Percentiles rank a stretch among this genome's conserved stretches.
Conservation (phyloP, 805 yeast genomes). For the Cyberlindnera galapagoensis region DNA sequence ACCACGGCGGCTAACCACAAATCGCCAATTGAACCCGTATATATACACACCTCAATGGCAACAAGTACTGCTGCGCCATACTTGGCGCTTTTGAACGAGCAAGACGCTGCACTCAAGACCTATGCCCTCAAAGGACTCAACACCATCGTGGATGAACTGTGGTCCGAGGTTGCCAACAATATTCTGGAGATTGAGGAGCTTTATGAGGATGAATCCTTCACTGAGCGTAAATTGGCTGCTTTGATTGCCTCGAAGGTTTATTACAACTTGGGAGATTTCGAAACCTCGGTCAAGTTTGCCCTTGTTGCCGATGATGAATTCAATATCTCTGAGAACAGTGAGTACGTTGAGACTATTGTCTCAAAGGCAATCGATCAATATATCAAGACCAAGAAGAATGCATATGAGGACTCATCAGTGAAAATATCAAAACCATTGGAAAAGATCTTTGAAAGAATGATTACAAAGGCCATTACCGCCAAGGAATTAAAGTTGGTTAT, state of each 20-base stretch:
- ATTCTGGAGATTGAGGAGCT: slow-evolving; percentile 85
- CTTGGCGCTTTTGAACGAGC: slow-evolving; percentile 81
- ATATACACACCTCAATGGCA: slow-evolving; percentile 9
- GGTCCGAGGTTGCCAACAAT: slow-evolving; percentile 96
- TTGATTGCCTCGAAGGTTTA: slow-evolving; percentile 84
- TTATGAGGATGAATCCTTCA: slow-evolving; percentile 77
- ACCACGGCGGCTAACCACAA: no score
- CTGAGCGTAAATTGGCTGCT: slow-evolving; percentile 79
- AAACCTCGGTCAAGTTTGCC: slow-evolving; percentile 83
- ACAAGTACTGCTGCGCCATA: slow-evolving; percentile 75
- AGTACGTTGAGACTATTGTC: slow-evolving; percentile 88
- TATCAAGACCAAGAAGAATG: slow-evolving; percentile 53
- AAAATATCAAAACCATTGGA: slow-evolving; percentile 56
- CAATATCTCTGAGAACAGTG: slow-evolving; percentile 67
- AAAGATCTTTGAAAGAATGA: slow-evolving; percentile 78
- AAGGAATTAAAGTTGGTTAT: slow-evolving; percentile 76
- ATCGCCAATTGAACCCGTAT: no score
- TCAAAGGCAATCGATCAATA: slow-evolving; percentile 88
- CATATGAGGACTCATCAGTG: slow-evolving; percentile 31
- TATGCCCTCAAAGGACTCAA: slow-evolving; percentile 83
- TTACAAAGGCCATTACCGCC: slow-evolving; percentile 63
- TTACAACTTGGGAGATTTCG: slow-evolving; percentile 91
- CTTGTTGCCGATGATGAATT: slow-evolving; percentile 78
- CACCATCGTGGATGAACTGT: slow-evolving; percentile 77
- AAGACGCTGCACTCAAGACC: slow-evolving; percentile 67